Evolutionary conservation across 805 yeast genomes (phyloP), one percentile per base, ranked within the genome.

Genomic region (Debaryomyces maramus): DNA sequence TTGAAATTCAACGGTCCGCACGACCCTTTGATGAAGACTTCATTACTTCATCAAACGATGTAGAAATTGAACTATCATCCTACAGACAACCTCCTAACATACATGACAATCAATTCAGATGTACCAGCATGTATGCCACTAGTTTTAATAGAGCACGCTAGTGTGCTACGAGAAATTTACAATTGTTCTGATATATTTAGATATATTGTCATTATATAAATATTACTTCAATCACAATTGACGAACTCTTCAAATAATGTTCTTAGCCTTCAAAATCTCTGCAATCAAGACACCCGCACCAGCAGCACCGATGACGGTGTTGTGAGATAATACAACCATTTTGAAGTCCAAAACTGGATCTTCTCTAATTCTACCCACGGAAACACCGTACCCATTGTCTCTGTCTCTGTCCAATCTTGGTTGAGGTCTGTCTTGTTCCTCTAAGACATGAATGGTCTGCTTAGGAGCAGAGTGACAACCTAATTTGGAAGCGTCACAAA

Each of bases 271-370:
- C 54, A 93, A 75, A 40, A 89, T 74, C 72, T 93, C 99, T 38
- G 95, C 99, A 61, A 93, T 93, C 65, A 93, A 80, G 45, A 93
- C 76, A 65, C 99, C 99, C 6, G 97, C 85, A 62, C 99, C 99
- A 18, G 99, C 99, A 58, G 99, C 99, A 59, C 99, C 99, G 51
- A 93, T 88, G 55, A 93, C 78, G 40, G 99, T 93, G 76, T 93
- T 93, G 67, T 93, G 99, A 19, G 97, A 90, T 50, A 93, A 73
- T n/a, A 89, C 93, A 40, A 93, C 97, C 90, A 93, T 91, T 72
- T 93, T 93, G 73, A 78, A 81, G 65, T 93, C 99, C 53, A 93
- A 75, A 9, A 93, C 88, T 6, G 96, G 89, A 61, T 93, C 99
- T 53, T 81, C 86, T 72, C 99, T 83, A 44, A 93, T 70, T 67